These are phyloP conservation scores for Calonectria hongkongensis DNA, from an alignment of 2,329 filamentous ascomycete genomes.

Conservation along the genomic window DNA sequence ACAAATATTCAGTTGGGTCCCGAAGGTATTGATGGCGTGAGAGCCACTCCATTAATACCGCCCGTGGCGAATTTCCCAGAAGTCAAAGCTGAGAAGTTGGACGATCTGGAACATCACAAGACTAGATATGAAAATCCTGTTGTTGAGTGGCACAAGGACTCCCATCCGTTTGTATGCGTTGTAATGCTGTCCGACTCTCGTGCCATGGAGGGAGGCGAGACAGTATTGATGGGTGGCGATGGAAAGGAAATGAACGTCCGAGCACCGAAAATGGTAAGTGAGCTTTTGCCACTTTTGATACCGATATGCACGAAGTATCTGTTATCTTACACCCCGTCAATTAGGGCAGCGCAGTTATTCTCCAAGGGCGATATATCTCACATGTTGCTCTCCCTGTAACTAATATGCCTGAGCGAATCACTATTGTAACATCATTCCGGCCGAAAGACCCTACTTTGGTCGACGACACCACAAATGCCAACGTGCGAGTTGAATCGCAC, in stretches of 20 bases:
- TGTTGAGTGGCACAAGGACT: slow-evolving; percentile 69
- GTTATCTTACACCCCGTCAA: not conserved
- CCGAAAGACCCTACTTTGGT: slow-evolving; percentile 61
- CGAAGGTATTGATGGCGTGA: slow-evolving; percentile 47
- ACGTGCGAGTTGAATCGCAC: slow-evolving; percentile 53
- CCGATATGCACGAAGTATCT: not conserved
- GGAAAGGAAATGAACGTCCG: slow-evolving; percentile 53
- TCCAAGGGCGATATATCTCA: slow-evolving; percentile 67
- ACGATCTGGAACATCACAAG: slow-evolving; percentile 42
- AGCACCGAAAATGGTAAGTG: slow-evolving; percentile 50
- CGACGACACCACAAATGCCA: slow-evolving; percentile 63
- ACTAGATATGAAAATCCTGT: slow-evolving; percentile 44
- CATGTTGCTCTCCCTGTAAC: slow-evolving; percentile 65
- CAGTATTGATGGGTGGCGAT: slow-evolving; percentile 52
- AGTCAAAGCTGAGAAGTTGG: not conserved
- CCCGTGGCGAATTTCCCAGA: slow-evolving; percentile 47
- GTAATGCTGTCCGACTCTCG: slow-evolving; percentile 69
- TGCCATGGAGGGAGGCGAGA: slow-evolving; percentile 66
- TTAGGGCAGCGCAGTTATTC: slow-evolving; percentile 63
- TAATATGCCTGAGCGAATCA: slow-evolving; percentile 66
- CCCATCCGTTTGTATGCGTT: slow-evolving; percentile 71
- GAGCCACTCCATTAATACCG: slow-evolving; percentile 54
- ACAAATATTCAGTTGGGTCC: slow-evolving; percentile 68
- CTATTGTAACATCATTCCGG: slow-evolving; percentile 67
- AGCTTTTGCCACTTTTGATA: not conserved